Conservation (phyloP, 768 basidiomycete genomes). For the Sistotremastrum niveocremeum region DNA sequence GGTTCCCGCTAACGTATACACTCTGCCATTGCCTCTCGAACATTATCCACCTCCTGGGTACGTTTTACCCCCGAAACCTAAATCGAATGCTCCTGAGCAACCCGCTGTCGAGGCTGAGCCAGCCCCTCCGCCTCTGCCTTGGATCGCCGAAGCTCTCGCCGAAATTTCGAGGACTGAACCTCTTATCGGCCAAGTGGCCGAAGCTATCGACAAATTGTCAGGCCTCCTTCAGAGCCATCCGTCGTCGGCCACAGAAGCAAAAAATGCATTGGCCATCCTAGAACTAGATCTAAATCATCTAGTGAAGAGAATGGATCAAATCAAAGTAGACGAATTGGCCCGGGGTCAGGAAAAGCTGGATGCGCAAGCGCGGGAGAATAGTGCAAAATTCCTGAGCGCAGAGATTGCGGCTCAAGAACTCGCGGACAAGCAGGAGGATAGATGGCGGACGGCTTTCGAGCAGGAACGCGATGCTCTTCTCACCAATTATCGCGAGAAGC, state of each 20-base stretch:
- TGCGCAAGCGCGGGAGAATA: slow-evolving; percentile 77
- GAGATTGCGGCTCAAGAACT: slow-evolving; percentile 81
- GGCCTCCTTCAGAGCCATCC: slow-evolving; percentile 70
- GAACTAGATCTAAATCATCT: slow-evolving; percentile 71
- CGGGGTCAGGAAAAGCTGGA: slow-evolving; percentile 57
- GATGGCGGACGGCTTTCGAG: slow-evolving; percentile 69
- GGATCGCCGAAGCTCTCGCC: slow-evolving; percentile 68
- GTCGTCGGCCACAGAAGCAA: slow-evolving; percentile 48
- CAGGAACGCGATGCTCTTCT: slow-evolving; percentile 62
- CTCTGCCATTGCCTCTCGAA: slow-evolving; percentile 72
- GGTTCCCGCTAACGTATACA: slow-evolving; percentile 38
- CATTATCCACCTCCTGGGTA: slow-evolving; percentile 92
- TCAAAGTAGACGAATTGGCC: slow-evolving; percentile 65
- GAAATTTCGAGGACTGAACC: slow-evolving; percentile 69
- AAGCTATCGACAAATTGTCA: slow-evolving; percentile 85
- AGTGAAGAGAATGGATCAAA: slow-evolving; percentile 59
- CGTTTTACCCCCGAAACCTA: slow-evolving; percentile 42
- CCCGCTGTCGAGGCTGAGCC: slow-evolving; percentile 19
- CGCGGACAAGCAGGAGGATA: slow-evolving; percentile 74
- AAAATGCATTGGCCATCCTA: slow-evolving; percentile 65
- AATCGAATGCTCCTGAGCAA: slow-evolving; percentile 19
- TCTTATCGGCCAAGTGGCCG: slow-evolving; percentile 83
- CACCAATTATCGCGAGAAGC: slow-evolving; percentile 70
- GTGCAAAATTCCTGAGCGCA: slow-evolving; percentile 61
- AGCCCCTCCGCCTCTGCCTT: slow-evolving; percentile 39